These are phyloP conservation scores for Luffa acutangula DNA, from an alignment of 306 rosid species.

Conservation along the genomic window DNA sequence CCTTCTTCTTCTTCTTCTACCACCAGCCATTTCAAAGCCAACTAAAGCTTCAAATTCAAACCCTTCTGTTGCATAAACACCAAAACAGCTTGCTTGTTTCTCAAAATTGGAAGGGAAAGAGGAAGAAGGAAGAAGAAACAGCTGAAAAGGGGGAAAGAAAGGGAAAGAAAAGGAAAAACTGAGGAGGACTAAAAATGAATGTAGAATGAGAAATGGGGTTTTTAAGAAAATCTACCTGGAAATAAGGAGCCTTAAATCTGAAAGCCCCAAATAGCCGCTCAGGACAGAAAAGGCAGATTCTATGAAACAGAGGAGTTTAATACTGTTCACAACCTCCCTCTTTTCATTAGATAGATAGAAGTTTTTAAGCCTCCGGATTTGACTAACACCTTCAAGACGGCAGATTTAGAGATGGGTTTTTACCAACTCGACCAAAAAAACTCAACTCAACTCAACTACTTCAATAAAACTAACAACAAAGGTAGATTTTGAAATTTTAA, in stretches of 20 bases:
- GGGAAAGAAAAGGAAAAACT: neutral
- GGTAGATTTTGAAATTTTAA: neutral
- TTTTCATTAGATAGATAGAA: neutral
- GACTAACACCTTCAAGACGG: neutral
- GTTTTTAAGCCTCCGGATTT: neutral
- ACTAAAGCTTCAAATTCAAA: neutral
- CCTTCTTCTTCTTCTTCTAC: conserved; percentile 41
- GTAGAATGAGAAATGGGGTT: neutral
- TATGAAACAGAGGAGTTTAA: neutral
- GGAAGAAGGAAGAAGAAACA: neutral
- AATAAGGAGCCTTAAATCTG: neutral
- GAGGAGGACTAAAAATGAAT: neutral
- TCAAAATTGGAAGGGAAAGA: neutral
- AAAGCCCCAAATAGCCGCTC: neutral
- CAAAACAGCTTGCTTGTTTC: neutral
- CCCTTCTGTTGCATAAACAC: neutral
- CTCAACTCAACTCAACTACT: neutral
- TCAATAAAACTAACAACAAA: neutral
- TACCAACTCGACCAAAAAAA: neutral
- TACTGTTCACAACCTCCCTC: neutral
- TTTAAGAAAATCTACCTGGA: neutral
- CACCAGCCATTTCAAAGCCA: conserved; percentile 35
- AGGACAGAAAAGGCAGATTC: neutral
- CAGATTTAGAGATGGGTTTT: neutral
- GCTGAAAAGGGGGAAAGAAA: neutral